These are phyloP conservation scores for Eimeria sp. DNA, from an alignment of 169 alveolate genomes.

Conservation along the genomic window DNA sequence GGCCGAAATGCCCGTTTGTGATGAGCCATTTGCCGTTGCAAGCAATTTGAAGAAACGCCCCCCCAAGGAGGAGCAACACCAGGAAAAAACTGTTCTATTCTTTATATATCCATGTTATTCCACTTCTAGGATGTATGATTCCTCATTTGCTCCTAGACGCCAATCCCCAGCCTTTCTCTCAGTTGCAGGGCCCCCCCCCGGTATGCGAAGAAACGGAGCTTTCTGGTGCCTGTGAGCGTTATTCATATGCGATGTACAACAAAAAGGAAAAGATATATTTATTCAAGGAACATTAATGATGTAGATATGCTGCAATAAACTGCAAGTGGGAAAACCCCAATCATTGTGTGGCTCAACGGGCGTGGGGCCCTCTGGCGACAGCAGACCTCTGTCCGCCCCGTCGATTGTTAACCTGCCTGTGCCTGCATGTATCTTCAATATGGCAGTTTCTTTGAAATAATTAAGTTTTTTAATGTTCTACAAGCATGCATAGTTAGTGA, in stretches of 20 bases:
- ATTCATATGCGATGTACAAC: background rate
- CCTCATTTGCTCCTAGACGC: background rate
- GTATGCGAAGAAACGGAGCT: background rate
- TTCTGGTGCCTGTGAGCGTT: background rate
- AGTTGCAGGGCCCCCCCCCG: background rate
- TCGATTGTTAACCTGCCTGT: background rate
- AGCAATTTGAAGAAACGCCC: background rate
- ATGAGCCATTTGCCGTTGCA: background rate
- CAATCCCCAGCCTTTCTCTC: background rate
- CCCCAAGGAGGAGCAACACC: background rate
- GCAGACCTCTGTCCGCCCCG: background rate
- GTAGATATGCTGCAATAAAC: too few relatives aligned
- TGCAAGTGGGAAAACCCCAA: background rate
- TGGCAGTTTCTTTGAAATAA: background rate
- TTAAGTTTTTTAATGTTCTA: background rate
- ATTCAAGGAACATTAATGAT: background rate
- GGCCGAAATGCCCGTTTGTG: background rate
- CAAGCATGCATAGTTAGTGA: background rate
- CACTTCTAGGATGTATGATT: background rate
- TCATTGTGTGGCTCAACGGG: background rate
- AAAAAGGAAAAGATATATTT: background rate
- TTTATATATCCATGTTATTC: background rate
- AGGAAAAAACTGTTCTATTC: background rate
- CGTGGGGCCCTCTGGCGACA: slow-evolving; percentile 17
- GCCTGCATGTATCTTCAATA: background rate